Evolutionary conservation across 768 basidiomycete genomes (phyloP), one percentile per base, ranked within the genome.

Genomic region (Pleurotus citrinopileatus): DNA sequence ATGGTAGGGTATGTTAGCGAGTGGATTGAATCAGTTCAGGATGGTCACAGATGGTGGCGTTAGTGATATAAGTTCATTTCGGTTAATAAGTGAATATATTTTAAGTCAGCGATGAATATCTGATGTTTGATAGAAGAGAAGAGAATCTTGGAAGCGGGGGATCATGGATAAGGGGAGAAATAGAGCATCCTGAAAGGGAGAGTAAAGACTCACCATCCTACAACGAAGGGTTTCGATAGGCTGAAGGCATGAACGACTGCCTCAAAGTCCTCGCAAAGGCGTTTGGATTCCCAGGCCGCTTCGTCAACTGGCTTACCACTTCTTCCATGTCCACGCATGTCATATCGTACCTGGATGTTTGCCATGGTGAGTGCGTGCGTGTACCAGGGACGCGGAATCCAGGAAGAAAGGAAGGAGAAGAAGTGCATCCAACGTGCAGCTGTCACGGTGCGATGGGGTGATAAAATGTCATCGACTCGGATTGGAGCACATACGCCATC

Each of bases 201-300:
- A 29, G n/a, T 26, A n/a, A n/a, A 32, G 15, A 57, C 63, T 40
- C 54, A 68, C 70, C 72, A 75, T 53, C 67, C 73, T n/a, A 64
- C 57, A 27, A 69, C 60, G 55, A 67, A 64, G 22, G 72, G 66
- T 37, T 59, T 63, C 13, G 50, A 42, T 22, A 73, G 34, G 9
- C 58, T 58, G 42, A 70, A 73, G 19, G 58, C 66, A 17, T 64
- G 34, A 15, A 65, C 62, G 27, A 59, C 59, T 10, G 60, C 53
- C 20, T 57, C 59, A 55, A 61, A 59, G 44, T 61, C 60, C 25
- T 61, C 59, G 8, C 52, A 56, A 43, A 52, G 52, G 17, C 55
- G 53, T 29, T 20, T 52, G 20, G 59, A 60, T 36, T 43, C 52
- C 45, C 51, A 59, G 3, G 57, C 53, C 9, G 40, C 25, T 25